phyloP scores from a whole-genome alignment of 2,329 filamentous ascomycete genomes.

The Aspergillus sp. region DNA sequence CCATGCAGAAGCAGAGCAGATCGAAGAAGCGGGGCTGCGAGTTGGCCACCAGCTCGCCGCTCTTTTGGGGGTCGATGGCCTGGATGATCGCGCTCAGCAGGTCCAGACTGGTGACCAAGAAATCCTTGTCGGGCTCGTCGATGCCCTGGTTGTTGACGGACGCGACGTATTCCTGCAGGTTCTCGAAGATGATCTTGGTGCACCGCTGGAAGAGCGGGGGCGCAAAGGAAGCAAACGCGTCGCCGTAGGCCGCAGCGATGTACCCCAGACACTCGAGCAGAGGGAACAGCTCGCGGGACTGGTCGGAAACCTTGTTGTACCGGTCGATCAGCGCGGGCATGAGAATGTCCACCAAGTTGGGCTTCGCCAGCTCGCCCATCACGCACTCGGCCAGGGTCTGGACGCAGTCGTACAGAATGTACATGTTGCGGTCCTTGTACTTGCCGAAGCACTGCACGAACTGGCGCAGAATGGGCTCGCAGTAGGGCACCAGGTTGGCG shows the following conservation, averaged over 20 bases:
- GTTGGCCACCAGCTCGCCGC: conserved; percentile 70
- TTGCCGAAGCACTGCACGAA: conserved; percentile 88
- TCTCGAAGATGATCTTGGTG: conserved; percentile 86
- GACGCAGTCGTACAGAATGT: conserved; percentile 96
- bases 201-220: conserved; percentile 83
- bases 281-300: conserved; percentile 91
- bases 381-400: conserved; percentile 94
- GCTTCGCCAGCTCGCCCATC: conserved; percentile 74
- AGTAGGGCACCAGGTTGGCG: conserved; percentile 77
- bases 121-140: conserved; percentile 91
- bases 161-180: conserved; percentile 76
- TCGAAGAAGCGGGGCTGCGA: conserved; percentile 87
- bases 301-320: conserved; percentile 82
- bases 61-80: conserved; percentile 72
- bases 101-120: conserved; percentile 91
- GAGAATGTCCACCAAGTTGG: conserved; percentile 76
- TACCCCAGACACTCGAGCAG: conserved; percentile 96
- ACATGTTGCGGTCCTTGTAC: conserved; percentile 99
- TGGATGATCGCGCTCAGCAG: conserved; percentile 92
- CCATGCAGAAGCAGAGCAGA: conserved; percentile 86
- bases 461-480: conserved; percentile 83
- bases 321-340: conserved; percentile 91
- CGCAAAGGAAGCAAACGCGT: conserved; percentile 80
- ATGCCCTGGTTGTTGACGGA: conserved; percentile 66
- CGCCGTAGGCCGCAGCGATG: conserved; percentile 80